Base-by-base conservation (phyloP, 139 green algal species). In the Zygnema circumcarinatum region DNA sequence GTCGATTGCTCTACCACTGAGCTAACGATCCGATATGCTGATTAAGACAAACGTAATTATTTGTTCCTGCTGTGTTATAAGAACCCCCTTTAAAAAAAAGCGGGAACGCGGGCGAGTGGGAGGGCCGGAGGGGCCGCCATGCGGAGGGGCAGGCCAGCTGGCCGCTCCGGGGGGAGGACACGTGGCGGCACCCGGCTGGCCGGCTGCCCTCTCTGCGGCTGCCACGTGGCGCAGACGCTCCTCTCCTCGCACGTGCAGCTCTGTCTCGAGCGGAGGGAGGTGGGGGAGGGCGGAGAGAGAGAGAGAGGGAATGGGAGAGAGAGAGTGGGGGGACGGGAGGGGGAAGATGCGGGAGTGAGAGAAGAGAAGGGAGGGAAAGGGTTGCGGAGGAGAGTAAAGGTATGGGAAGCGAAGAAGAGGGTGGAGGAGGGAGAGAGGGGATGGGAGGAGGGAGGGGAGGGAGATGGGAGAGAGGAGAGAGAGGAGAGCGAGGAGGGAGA, bases 341-440 rank as follows among this genome's bases (percentile, higher is more conserved):
- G 16, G 47, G 16, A 16, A 62, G 16, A 25, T 62, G 16, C 16
- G 47, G 47, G 16, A 62, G 47, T 62, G 41, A 80, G 73, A 16
- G 38, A 81, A 81, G n/a, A 62, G 33, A 81, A 67, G n/a, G 7
- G 74, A 81, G 31, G 11, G 74, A 31, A 81, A 31, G 74, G 35
- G 16, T 22, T 53, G 31, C 20, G 74, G n/a, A 20, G 74, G 74
- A 73, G 31, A 32, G 16, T 62, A 1, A 20, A 35, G 1, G 41
- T 47, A 69, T 21, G 11, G 7, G 7, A 81, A 62, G 47, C 7
- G 47, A 62, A 16, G 16, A 62, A 16, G 47, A 62, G 47, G 16
- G 16, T 62, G 47, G 7, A 62, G 47, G 16, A 62, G 47, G 16
- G 47, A 62, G 16, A 62, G 16, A 25, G 7, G 7, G 47, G 16